phyloP scores from a whole-genome alignment of 371 early-diverging fungal species.

The Actinomortierella wolfii region DNA sequence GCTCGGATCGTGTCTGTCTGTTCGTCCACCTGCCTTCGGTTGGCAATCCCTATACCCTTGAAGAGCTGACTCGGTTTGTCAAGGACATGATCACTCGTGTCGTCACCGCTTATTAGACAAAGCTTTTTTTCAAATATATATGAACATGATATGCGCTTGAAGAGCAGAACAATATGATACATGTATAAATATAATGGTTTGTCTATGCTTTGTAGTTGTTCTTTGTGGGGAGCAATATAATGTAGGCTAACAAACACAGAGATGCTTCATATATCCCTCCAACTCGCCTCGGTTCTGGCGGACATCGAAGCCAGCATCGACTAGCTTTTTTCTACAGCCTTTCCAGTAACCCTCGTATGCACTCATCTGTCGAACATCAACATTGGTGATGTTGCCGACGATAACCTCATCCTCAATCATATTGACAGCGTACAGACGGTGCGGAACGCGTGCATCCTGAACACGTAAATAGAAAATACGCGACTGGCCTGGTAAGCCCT shows the following conservation, averaged over 20 bases:
- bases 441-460: constrained; percentile 18
- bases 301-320: constrained; percentile 14
- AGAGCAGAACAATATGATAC: no score
- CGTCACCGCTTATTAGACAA: constrained; percentile 25
- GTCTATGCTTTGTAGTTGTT: no score
- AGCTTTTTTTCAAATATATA: background rate
- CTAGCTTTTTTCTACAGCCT: constrained; percentile 7
- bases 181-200: no score
- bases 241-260: constrained; percentile 19
- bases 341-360: constrained; percentile 27
- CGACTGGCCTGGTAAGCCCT: background rate
- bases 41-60: constrained; percentile 38
- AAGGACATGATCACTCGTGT: constrained; percentile 37
- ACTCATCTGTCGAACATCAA: constrained; percentile 35
- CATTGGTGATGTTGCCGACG: constrained; percentile 5
- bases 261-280: constrained; percentile 26
- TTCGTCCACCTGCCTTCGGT: constrained; percentile 46
- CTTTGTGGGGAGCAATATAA: no score
- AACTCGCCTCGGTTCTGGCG: constrained; percentile 25
- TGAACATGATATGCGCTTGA: no score
- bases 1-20: constrained; percentile 25
- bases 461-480: constrained; percentile 35
- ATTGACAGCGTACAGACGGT: constrained; percentile 31
- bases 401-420: constrained; percentile 36
- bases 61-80: constrained; percentile 32